phyloP scores from a whole-genome alignment of 2,329 filamentous ascomycete genomes.

The Epichloe coenophiala region DNA sequence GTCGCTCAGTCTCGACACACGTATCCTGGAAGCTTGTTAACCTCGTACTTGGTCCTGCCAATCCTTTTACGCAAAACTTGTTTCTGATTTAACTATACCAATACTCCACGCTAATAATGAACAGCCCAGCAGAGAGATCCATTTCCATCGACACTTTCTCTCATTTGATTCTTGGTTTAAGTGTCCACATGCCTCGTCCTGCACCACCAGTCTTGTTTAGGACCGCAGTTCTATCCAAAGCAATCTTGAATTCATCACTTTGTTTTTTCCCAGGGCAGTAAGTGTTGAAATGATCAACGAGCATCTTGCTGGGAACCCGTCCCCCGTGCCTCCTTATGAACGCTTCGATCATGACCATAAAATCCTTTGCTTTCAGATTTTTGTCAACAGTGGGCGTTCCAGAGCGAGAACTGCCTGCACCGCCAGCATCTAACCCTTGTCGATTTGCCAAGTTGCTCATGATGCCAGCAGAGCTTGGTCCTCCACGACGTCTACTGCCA shows the following conservation, averaged over 20 bases:
- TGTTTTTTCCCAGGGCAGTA: conserved; percentile 53
- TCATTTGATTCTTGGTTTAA: conserved; percentile 25
- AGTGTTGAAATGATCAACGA: conserved; percentile 81
- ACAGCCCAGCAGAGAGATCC: neutral
- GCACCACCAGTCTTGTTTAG: conserved; percentile 46
- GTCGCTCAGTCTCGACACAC: neutral
- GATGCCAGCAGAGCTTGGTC: conserved; percentile 40
- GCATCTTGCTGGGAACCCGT: conserved; percentile 64
- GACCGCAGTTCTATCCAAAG: conserved; percentile 62
- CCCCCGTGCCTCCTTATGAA: conserved; percentile 76
- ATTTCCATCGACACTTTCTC: neutral
- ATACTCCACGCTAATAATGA: neutral
- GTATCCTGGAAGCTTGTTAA: neutral
- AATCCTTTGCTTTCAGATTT: conserved; percentile 43
- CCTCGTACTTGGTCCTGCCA: too few species aligned
- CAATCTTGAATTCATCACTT: conserved; percentile 68
- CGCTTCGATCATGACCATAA: conserved; percentile 58
- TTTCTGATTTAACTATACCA: neutral
- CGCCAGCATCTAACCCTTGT: conserved; percentile 34
- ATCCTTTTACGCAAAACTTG: too few species aligned
- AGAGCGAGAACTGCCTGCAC: conserved; percentile 31
- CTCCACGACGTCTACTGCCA: conserved; percentile 34
- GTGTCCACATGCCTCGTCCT: conserved; percentile 39
- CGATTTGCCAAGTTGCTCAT: conserved; percentile 44
- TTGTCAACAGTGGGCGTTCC: conserved; percentile 26